phyloP scores from a whole-genome alignment of 257 asterid species.

The Forsythia suspensa region DNA sequence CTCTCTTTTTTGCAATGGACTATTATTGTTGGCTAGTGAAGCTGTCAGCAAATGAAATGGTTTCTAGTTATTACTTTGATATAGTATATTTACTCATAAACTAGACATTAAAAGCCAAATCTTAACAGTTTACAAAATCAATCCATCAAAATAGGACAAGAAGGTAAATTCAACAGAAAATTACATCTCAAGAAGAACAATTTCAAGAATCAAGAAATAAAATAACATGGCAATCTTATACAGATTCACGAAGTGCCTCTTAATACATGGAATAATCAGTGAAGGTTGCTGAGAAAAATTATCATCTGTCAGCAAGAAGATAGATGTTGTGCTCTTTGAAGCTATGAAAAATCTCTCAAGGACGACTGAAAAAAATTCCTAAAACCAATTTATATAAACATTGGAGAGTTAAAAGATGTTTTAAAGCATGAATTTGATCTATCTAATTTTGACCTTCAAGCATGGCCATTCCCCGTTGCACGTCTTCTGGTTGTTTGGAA shows the following conservation, averaged over 20 bases:
- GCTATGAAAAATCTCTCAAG: background rate
- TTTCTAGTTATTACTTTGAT: background rate
- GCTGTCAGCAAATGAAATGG: slow-evolving; percentile 34
- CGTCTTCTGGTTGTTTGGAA: slow-evolving; percentile 60
- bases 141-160: too few species aligned
- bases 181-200: background rate
- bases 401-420: background rate
- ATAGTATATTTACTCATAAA: background rate
- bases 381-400: background rate
- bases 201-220: background rate
- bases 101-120: background rate
- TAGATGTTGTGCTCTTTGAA: background rate
- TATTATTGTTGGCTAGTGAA: slow-evolving; percentile 46
- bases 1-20: slow-evolving; percentile 65
- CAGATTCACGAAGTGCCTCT: background rate
- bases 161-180: background rate
- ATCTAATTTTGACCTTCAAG: slow-evolving; percentile 54
- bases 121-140: background rate
- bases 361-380: background rate
- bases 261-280: background rate
- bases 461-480: slow-evolving; percentile 78
- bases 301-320: background rate
- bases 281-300: slow-evolving; percentile 1
- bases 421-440: background rate
- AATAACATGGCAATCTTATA: background rate